These are phyloP conservation scores for Lachnellula arida DNA, from an alignment of 2,329 filamentous ascomycete genomes.

Conservation along the genomic window DNA sequence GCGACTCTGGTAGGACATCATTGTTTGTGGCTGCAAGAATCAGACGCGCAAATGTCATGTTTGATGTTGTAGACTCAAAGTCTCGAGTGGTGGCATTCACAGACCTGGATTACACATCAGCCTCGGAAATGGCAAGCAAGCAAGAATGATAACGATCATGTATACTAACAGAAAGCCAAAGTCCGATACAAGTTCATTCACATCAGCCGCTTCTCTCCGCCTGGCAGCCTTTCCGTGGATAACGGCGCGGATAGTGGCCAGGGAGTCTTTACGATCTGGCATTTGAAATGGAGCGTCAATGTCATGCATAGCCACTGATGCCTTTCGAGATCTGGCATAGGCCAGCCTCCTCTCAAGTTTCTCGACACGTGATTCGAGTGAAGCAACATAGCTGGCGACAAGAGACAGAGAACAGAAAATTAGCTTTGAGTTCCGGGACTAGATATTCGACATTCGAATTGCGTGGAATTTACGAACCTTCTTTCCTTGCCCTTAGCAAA, in stretches of 20 bases:
- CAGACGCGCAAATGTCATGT: conserved; percentile 88
- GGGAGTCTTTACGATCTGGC: conserved; percentile 58
- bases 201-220: conserved; percentile 72
- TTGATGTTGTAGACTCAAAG: conserved; percentile 81
- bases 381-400: conserved; percentile 72
- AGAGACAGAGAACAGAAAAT: conserved; percentile 3
- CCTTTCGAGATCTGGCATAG: conserved; percentile 66
- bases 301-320: conserved; percentile 63
- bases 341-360: conserved; percentile 75
- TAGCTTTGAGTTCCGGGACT: conserved; percentile 6
- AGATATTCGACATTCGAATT: neutral
- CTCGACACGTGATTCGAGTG: conserved; percentile 86
- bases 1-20: conserved; percentile 61
- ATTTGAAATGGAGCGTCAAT: conserved; percentile 43
- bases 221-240: conserved; percentile 62
- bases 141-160: conserved; percentile 1
- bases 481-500: conserved; percentile 93
- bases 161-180: conserved; percentile 77
- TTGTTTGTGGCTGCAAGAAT: conserved; percentile 79
- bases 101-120: conserved; percentile 49
- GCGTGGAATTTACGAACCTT: conserved; percentile 50
- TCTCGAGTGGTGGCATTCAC: conserved; percentile 93
- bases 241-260: conserved; percentile 56
- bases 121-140: neutral
- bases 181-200: conserved; percentile 88